Evolutionary conservation across 2,329 filamentous ascomycete species (phyloP), one percentile per base, ranked within the genome.

Genomic region (Coniosporium tulheliwenetii): DNA sequence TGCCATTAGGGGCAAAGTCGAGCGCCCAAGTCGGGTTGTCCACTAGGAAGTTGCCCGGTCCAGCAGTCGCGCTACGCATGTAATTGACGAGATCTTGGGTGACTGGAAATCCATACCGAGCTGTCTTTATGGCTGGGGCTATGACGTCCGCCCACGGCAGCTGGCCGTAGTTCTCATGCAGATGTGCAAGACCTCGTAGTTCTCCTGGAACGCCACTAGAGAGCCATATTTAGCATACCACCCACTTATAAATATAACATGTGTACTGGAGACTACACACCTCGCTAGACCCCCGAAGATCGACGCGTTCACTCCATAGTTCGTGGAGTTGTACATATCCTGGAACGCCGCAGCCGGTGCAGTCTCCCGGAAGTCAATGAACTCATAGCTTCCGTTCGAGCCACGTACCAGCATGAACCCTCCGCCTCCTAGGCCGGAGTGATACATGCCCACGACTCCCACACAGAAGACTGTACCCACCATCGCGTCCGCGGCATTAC

Each of bases 1-100:
- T 79, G 3, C 86, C 89, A 44, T 87, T 77, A 0, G 85, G 85
- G 2, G 85, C 86, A 62, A 95, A 95, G 55, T 95, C 89, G 38
- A 82, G 58, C 0, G 87, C 85, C 81, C 85, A 96, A 3, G 76
- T 73, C 0, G 81, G 77, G 42, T 95, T 77, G 2, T 81, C 68
- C 0, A 77, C 64, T 0, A 95, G 63, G 51, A 93, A 94, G 48
- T 85, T 70, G 38, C 70, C 59, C 7, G 65, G 42, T 43, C 57
- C 43, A 54, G 54, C 56, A 43, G 65, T 65, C 1, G 70, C 72
- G 2, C 56, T 64, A 1, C 66, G 54, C 73, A 93, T 89, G 52
- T 89, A 89, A 8, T 66, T 68, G 15, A 85, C 70, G 15, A 87
- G 64, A 54, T 96, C 89, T 41, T 74, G 65, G 2, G 74, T 82